Conservation (phyloP, 2,329 filamentous ascomycete species). For the Calycina herbarum region DNA sequence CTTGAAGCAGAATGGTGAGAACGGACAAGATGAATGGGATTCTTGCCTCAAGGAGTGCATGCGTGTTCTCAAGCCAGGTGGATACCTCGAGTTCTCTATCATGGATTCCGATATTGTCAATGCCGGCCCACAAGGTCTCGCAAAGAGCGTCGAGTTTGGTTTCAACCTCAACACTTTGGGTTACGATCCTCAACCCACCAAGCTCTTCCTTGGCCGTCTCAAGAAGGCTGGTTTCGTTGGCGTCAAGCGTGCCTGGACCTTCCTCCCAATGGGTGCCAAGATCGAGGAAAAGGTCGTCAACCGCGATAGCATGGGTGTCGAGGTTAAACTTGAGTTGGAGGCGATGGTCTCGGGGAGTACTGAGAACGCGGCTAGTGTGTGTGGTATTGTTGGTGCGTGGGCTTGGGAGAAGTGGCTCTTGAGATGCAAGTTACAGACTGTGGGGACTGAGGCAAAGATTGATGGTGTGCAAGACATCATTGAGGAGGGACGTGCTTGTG, state of each 20-base stretch:
- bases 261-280: conserved; percentile 75
- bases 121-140: conserved; percentile 74
- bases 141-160: conserved; percentile 87
- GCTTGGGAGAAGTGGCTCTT: conserved; percentile 97
- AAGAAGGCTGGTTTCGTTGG: conserved; percentile 74
- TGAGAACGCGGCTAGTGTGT: conserved; percentile 69
- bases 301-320: conserved; percentile 42
- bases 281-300: conserved; percentile 43
- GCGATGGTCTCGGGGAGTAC: conserved; percentile 68
- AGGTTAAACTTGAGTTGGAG: conserved; percentile 55
- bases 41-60: conserved; percentile 81
- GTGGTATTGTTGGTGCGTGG: conserved; percentile 82
- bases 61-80: conserved; percentile 85
- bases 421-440: conserved; percentile 83
- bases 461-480: conserved; percentile 61
- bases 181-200: conserved; percentile 84
- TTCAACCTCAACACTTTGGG: conserved; percentile 86
- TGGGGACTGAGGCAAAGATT: conserved; percentile 64
- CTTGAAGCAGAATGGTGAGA: conserved; percentile 70
- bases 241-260: conserved; percentile 83
- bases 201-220: conserved; percentile 75
- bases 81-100: conserved; percentile 86
- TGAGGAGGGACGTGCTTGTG: conserved; percentile 61
- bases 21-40: conserved; percentile 82
- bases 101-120: conserved; percentile 90